phyloP scores from a whole-genome alignment of 495 filamentous ascomycete genomes.

The Penicillium chermesinum region DNA sequence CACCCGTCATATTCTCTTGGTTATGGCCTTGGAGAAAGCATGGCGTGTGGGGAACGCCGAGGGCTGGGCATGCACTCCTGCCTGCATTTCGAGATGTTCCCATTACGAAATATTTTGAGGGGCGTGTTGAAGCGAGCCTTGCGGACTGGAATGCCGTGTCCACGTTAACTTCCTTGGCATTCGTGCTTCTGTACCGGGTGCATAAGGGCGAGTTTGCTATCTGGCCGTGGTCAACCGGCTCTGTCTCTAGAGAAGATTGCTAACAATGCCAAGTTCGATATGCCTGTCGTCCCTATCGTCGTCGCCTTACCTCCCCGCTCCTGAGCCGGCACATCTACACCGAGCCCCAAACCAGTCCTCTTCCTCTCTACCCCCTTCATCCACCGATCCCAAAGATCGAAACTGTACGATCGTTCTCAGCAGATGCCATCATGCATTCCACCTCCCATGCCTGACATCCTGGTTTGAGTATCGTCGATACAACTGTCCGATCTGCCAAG shows the following conservation, averaged over 20 bases:
- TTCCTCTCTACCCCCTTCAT: neutral
- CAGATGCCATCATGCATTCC: slow-evolving; percentile 33
- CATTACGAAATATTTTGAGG: neutral
- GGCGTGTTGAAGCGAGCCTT: too few relatives aligned
- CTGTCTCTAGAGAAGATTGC: neutral
- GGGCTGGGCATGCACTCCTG: slow-evolving; percentile 15
- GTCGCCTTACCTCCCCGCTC: slow-evolving; percentile 17
- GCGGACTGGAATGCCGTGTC: too few relatives aligned
- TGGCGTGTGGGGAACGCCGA: slow-evolving; percentile 30
- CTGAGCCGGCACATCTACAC: slow-evolving; percentile 14
- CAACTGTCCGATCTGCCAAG: slow-evolving; percentile 33
- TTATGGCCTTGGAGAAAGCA: slow-evolving; percentile 23
- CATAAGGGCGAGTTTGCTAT: too few relatives aligned
- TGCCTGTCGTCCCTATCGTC: slow-evolving; percentile 26
- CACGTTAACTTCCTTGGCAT: too few relatives aligned
- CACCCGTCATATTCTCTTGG: neutral
- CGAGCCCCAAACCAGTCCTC: neutral
- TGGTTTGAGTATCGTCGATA: slow-evolving; percentile 33
- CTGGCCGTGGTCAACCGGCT: too few relatives aligned
- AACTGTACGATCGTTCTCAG: slow-evolving; percentile 24
- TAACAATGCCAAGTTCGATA: slow-evolving; percentile 14
- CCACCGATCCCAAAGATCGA: neutral
- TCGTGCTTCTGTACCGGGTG: too few relatives aligned
- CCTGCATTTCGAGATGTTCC: slow-evolving; percentile 8
- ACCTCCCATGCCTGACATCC: slow-evolving; percentile 26